Evolutionary conservation across 2,329 filamentous ascomycete genomes (phyloP), one percentile per base, ranked within the genome.

Genomic region (Pseudonectria foliicola): DNA sequence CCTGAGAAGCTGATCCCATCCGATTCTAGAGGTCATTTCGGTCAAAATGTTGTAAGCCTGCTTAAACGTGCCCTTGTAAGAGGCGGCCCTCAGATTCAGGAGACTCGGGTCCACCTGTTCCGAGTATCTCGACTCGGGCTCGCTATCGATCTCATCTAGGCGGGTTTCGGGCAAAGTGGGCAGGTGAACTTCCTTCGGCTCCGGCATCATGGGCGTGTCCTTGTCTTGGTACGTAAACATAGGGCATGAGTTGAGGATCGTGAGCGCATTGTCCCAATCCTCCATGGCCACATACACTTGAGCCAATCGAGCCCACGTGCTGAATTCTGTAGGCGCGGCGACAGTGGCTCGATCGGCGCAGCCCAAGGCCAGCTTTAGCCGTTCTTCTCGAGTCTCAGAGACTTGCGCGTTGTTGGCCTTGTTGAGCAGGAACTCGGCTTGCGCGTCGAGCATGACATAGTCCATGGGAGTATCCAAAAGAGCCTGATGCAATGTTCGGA

Each of bases 171-270:
- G 75, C 34, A 96, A 72, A 12, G 90, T 85, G 0, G 92, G 92
- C 11, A 98, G 74, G 48, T 85, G 79, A 27, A 96, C 84, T 37
- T 88, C 85, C 50, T 84, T 82, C 0, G 92, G 89, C 54, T 95
- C 88, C 2, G 92, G 92, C 83, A 96, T 90, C 40, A 92, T 67
- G 4, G 92, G 92, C 6, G 88, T 83, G 58, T 98, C 92, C 61
- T 95, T 96, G 63, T 98, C 92, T 62, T 96, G 92, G 61, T 98
- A 96, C 6, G 92, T 98, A 61, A 98, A 98, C 92, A 98, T 98
- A 7, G 92, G 92, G 60, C 92, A 98, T 13, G 92, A 98, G 64
- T 98, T 98, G 34, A 98, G 73, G 4, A 92, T 96, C 5, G 94
- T 80, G 15, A 98, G 73, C 1, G 92, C 92, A 48, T 96, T 79